Evolutionary conservation across 306 rosid species (phyloP).

Genomic region (Betula pendula): DNA sequence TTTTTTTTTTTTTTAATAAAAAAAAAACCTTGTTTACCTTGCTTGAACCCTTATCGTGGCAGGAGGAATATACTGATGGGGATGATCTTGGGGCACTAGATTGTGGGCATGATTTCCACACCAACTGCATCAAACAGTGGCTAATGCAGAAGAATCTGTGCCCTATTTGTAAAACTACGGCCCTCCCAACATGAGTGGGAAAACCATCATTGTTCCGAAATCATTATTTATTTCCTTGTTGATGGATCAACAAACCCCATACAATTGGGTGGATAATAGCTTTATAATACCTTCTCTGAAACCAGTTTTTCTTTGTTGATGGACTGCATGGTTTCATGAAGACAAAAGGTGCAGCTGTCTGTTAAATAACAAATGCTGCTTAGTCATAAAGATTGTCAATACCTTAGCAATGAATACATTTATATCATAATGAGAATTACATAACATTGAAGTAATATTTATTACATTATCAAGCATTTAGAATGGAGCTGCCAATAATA

Average conservation of each 20-base stretch:
- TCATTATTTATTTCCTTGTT: conserved; percentile 25
- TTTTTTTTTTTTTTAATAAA: not conserved
- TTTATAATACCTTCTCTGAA: conserved; percentile 14
- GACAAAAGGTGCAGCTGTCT: not conserved
- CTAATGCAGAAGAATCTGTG: conserved; percentile 80
- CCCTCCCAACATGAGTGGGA: conserved; percentile 54
- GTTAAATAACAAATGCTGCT: conserved; percentile 6
- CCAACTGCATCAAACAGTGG: conserved; percentile 82
- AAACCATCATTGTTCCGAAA: conserved; percentile 21
- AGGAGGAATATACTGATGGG: conserved; percentile 71
- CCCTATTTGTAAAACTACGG: conserved; percentile 86
- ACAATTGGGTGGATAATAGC: conserved; percentile 15
- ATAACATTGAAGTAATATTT: conserved; percentile 23
- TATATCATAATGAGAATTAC: conserved; percentile 9
- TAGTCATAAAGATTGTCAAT: conserved; percentile 19
- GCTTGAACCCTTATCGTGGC: conserved; percentile 22
- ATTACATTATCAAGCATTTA: not conserved
- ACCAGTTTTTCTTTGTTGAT: conserved; percentile 8
- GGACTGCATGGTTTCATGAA: conserved; percentile 27
- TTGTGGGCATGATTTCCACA: conserved; percentile 89
- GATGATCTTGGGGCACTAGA: conserved; percentile 70
- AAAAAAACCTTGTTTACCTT: conserved; percentile 5
- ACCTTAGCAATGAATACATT: conserved; percentile 14
- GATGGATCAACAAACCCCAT: conserved; percentile 20
- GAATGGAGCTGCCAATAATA: not conserved